Percentiles rank a stretch among this genome's conserved stretches.
These are phyloP conservation scores for Pichia paraexigua DNA, from an alignment of 805 yeast species.

Conservation along the genomic window DNA sequence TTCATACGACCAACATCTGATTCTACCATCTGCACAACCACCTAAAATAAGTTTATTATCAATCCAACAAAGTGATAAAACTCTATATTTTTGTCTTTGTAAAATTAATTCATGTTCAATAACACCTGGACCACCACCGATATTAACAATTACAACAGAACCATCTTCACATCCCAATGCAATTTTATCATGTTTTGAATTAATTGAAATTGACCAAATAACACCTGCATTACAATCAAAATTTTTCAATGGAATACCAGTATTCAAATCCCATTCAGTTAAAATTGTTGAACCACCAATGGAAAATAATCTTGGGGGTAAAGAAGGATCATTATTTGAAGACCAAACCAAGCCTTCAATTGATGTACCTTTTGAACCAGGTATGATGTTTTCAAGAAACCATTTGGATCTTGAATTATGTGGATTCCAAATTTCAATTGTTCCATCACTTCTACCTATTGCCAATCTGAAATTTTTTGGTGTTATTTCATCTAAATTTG, in stretches of 20 bases:
- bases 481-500: slow-evolving; percentile 35
- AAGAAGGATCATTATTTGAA: slow-evolving; percentile 32
- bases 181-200: slow-evolving; percentile 50
- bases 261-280: slow-evolving; percentile 84
- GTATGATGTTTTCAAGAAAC: slow-evolving; percentile 66
- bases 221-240: slow-evolving; percentile 90
- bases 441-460: slow-evolving; percentile 89
- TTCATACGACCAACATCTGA: slow-evolving; percentile 67
- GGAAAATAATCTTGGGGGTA: slow-evolving; percentile 65
- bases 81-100: slow-evolving; percentile 78
- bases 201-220: slow-evolving; percentile 79
- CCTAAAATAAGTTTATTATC: slow-evolving; percentile 63
- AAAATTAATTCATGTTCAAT: slow-evolving; percentile 69
- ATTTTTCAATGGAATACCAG: slow-evolving; percentile 65
- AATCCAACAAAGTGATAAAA: slow-evolving; percentile 73
- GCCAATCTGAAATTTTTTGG: slow-evolving; percentile 67
- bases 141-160: slow-evolving; percentile 70
- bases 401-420: slow-evolving; percentile 47
- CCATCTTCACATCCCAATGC: slow-evolving; percentile 97
- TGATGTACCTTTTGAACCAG: slow-evolving; percentile 77
- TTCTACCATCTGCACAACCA: slow-evolving; percentile 92
- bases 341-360: slow-evolving; percentile 89
- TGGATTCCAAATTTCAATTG: slow-evolving; percentile 94
- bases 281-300: slow-evolving; percentile 89
- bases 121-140: slow-evolving; percentile 80